Evolutionary conservation across 345 rosid species (phyloP), one percentile per base, ranked within the genome.

Genomic region (Brassica cretica): DNA sequence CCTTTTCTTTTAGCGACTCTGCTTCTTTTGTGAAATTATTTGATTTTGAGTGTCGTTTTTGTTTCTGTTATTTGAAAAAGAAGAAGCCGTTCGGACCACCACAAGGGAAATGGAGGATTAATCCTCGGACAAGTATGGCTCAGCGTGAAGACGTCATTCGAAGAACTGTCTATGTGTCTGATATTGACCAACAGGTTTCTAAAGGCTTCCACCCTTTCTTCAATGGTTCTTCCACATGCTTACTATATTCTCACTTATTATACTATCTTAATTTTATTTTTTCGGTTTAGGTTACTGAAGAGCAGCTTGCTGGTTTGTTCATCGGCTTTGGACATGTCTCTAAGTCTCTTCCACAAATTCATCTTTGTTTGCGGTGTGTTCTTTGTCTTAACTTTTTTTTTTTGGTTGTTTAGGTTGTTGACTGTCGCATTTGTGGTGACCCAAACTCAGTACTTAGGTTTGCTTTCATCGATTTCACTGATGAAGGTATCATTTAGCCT

Each of bases 351-450:
- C 19, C 16, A 49, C 14, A 21, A 67, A 24, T 51, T 68, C 27
- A 56, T 72, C 68, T 73, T 44, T 61, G 10, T 49, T 33, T 24
- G 10, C 73, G 30, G 37, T 62, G 25, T 37, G 35, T 59, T 16
- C 3, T 71, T 27, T 9, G 56, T 41, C 14, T 68, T 74, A 27
- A 68, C 71, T 44, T 5, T 27, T 27, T 2, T 62, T 27, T 3
- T 35, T 61, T 74, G n/a, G 62, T 55, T 64, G 29, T 53, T 39
- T 51, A 80, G 98, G 97, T 93, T 72, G 94, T 93, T 77, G 97
- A 93, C 72, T 91, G 97, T 72, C 98, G 98, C 29, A 93, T 93
- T 29, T 93, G 98, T 41, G 98, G 98, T 65, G 98, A 93, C 80
- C 93, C 98, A 6, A 93, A 91, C 68, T 93, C 97, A 73, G 92